A percentile compares a stretch with the other conserved stretches of the same genome.
phyloP scores from a whole-genome alignment of 2,329 filamentous ascomycete species.

The Fusarium globosum region DNA sequence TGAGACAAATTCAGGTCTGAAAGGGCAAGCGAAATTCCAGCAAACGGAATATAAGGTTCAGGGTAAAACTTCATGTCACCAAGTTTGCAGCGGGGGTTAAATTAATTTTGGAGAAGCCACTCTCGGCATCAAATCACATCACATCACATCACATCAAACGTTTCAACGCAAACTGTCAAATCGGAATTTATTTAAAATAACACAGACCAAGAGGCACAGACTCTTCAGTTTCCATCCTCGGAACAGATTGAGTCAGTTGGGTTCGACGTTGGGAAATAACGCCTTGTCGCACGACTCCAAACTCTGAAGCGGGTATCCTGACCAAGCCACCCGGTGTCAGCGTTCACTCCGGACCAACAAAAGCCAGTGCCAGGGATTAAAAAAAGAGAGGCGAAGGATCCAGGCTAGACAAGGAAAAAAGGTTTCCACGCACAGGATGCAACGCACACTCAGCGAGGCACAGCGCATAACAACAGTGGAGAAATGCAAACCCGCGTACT shows the following conservation, averaged over 20 bases:
- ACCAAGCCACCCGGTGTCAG: conserved; percentile 15
- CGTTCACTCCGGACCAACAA: not conserved
- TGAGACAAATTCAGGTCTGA: not conserved
- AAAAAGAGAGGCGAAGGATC: not conserved
- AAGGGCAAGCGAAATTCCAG: not conserved
- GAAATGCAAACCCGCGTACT: conserved; percentile 2
- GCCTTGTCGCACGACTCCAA: not conserved
- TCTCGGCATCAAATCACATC: not conserved
- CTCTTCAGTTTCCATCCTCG: not conserved
- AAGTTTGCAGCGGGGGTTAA: not conserved
- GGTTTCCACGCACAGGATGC: conserved; percentile 9
- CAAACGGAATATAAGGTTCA: not conserved
- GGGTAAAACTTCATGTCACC: not conserved
- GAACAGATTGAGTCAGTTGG: not conserved
- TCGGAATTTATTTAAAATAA: not conserved
- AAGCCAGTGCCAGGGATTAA: not conserved
- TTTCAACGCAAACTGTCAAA: not conserved
- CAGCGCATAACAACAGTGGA: conserved; percentile 1
- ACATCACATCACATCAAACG: no score
- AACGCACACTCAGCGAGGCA: not conserved
- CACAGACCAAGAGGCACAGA: not conserved
- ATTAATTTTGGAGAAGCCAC: not conserved
- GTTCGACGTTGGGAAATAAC: not conserved
- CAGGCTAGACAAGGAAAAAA: not conserved
- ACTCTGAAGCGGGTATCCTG: conserved; percentile 1